Evolutionary conservation across 139 green algal species (phyloP).

Genomic region (Coccomyxa sp.): DNA sequence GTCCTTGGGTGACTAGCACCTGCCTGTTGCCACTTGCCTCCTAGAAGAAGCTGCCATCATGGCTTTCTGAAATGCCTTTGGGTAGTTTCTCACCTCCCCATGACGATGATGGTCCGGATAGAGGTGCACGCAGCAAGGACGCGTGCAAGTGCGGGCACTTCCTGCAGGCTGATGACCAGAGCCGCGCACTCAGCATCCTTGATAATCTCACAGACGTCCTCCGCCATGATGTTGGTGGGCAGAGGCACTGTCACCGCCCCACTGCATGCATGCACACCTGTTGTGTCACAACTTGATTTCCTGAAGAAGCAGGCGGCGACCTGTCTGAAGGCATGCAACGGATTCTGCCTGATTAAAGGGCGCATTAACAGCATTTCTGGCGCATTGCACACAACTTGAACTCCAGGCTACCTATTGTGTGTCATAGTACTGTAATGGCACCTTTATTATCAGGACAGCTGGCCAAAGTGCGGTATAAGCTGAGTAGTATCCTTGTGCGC

Average conservation of each 20-base stretch:
- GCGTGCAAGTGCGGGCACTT: neutral
- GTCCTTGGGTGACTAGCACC: neutral
- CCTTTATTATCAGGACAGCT: neutral
- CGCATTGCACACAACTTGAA: too few species aligned
- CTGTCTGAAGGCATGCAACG: neutral
- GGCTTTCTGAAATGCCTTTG: neutral
- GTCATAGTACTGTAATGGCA: neutral
- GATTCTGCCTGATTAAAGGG: neutral
- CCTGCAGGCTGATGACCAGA: neutral
- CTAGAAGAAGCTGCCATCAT: neutral
- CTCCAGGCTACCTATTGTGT: too few species aligned
- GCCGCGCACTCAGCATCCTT: neutral
- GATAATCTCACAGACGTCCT: neutral
- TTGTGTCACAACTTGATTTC: neutral
- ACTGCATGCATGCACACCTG: neutral
- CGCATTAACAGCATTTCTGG: too few species aligned
- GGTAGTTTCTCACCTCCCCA: neutral
- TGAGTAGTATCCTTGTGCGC: neutral
- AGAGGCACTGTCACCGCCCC: neutral
- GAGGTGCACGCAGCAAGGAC: neutral
- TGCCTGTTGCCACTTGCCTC: neutral
- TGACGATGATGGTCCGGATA: neutral
- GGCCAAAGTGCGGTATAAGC: neutral
- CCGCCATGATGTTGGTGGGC: neutral
- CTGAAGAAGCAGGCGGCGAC: neutral